Evolutionary conservation across 208 protist genomes (phyloP).

Genomic region (Trypanosoma congolense): DNA sequence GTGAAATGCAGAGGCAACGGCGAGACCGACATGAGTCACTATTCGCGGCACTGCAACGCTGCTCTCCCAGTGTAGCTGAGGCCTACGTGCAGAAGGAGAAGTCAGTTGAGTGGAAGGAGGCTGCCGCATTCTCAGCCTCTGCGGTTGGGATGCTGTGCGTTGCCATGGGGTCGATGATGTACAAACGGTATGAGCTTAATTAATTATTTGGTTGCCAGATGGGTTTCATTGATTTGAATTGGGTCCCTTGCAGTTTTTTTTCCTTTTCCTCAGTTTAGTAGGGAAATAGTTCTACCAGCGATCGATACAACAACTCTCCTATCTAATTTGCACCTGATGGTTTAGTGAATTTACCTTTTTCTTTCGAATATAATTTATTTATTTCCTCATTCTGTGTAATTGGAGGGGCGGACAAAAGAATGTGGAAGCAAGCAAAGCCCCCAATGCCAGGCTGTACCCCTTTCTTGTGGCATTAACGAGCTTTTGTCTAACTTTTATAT

Average conservation of each 20-base stretch:
- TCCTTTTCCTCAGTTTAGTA: background rate
- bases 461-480: too few species aligned
- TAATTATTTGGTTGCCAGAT: background rate
- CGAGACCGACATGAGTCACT: background rate
- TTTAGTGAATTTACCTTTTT: too few species aligned
- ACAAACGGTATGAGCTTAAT: conserved; percentile 14
- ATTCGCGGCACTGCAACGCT: background rate
- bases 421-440: too few species aligned
- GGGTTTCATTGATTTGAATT: background rate
- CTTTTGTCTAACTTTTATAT: too few species aligned
- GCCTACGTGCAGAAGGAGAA: conserved; percentile 1
- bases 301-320: too few species aligned
- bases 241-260: background rate
- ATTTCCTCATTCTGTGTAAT: too few species aligned
- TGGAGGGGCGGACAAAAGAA: too few species aligned
- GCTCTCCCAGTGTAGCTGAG: background rate
- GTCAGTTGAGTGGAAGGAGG: background rate
- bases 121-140: conserved; percentile 2
- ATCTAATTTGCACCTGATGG: too few species aligned
- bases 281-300: background rate
- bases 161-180: conserved; percentile 9
- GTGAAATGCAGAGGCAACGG: background rate
- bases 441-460: too few species aligned
- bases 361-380: too few species aligned
- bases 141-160: conserved; percentile 1